Base-by-base conservation (phyloP, 169 alveolate genomes). In the Plasmodium ovale region DNA sequence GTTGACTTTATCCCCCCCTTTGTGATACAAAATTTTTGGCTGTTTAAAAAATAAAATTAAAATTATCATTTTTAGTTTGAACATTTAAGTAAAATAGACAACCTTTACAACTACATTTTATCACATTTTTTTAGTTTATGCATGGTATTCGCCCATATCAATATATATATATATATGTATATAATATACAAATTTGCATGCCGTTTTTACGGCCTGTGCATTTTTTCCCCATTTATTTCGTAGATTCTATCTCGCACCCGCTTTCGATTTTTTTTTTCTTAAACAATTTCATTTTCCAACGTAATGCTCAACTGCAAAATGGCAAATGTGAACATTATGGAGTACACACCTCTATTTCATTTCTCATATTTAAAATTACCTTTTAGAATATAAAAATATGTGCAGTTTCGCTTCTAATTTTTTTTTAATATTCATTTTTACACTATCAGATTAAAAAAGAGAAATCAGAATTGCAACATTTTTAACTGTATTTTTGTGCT, bases 401-500 rank as follows among this genome's bases (percentile, higher is more conserved):
- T 16, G 7, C 25, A n/a, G 14, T 54, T 54, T 14, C 2, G 7
- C 7, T 54, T 7, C 3, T 54, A 54, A 54, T 59, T 59, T 27
- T 23, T 25, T 25, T 10, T 6, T 23, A 25, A 14, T 9, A 59
- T 27, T 51, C 3, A 9, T 51, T 51, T 51, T 51, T 12, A 6
- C 12, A 27, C 21, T 9, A 59, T 25, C 9, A 59, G 27, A 65
- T n/a, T 3, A 35, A 16, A 25, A 35, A 37, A 65, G 19, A 37
- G 39, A 65, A 16, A 35, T 37, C 7, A 47, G n/a, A 9, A 65
- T 35, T n/a, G 19, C 39, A 3, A 42, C n/a, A 39, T 37, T 65
- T 37, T 65, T 56, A 25, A 35, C 33, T 65, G 74, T 59, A 65
- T 65, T 37, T 65, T 39, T 65, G 74, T 65, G 74, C 74, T 16